These are phyloP conservation scores for Mycena latifolia DNA, from an alignment of 768 basidiomycete genomes.

Conservation along the genomic window DNA sequence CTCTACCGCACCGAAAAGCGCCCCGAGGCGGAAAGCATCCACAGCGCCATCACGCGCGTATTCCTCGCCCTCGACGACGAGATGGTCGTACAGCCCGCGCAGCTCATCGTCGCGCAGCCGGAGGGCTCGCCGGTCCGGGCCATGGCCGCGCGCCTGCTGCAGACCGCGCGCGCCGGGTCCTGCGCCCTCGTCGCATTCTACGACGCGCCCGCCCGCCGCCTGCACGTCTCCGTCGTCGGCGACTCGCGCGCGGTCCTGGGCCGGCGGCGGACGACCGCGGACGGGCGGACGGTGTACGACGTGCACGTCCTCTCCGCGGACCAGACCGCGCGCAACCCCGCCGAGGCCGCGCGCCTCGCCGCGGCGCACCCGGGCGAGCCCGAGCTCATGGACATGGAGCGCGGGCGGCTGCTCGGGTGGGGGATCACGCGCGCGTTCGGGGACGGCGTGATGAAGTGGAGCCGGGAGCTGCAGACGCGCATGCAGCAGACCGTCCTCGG, in stretches of 20 bases:
- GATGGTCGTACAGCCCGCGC: constrained; percentile 51
- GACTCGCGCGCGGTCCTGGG: constrained; percentile 65
- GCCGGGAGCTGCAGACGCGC: constrained; percentile 48
- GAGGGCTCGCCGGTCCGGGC: constrained; percentile 33
- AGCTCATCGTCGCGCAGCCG: constrained; percentile 40
- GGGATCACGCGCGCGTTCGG: constrained; percentile 60
- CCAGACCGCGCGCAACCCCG: constrained; percentile 53
- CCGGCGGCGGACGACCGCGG: constrained; percentile 42
- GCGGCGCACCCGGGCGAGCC: constrained; percentile 55
- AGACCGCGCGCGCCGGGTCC: constrained; percentile 52
- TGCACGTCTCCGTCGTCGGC: constrained; percentile 59
- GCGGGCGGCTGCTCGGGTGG: constrained; percentile 57
- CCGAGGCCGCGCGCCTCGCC: constrained; percentile 51
- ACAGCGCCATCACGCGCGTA: constrained; percentile 49
- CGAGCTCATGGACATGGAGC: constrained; percentile 47
- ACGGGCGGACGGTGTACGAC: constrained; percentile 49
- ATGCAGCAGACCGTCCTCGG: constrained; percentile 51
- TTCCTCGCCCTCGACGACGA: constrained; percentile 56
- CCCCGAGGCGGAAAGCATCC: constrained; percentile 47
- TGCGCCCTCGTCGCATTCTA: constrained; percentile 61
- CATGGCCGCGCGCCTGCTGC: constrained; percentile 45
- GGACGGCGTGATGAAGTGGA: constrained; percentile 60
- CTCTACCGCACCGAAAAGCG: constrained; percentile 21
- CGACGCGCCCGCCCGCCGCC: constrained; percentile 50
- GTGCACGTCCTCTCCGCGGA: constrained; percentile 56